These are phyloP conservation scores for Tephrocybe sp. DNA, from an alignment of 768 basidiomycete species.

Conservation along the genomic window DNA sequence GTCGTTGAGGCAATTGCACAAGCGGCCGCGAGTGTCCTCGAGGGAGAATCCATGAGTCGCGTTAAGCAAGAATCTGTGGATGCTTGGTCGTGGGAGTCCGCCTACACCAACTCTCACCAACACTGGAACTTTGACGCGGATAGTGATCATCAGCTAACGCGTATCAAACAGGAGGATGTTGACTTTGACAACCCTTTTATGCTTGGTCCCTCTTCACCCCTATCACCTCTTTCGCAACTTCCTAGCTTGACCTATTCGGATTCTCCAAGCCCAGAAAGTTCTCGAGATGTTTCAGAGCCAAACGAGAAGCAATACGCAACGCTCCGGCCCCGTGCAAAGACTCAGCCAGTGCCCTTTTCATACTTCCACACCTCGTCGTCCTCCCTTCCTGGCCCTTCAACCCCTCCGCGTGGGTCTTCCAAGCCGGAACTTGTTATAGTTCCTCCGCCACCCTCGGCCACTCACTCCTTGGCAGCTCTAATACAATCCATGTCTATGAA, in stretches of 20 bases:
- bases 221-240: slow-evolving; percentile 27
- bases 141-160: slow-evolving; percentile 24
- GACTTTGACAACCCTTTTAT: slow-evolving; percentile 38
- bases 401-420: slow-evolving; percentile 18
- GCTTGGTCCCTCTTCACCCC: slow-evolving; percentile 26
- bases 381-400: slow-evolving; percentile 11
- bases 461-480: slow-evolving; percentile 34
- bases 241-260: slow-evolving; percentile 26
- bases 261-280: slow-evolving; percentile 19
- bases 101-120: slow-evolving; percentile 20
- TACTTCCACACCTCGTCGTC: slow-evolving; percentile 16
- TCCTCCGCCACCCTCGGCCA: slow-evolving; percentile 19
- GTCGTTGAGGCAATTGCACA: slow-evolving; percentile 42
- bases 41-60: slow-evolving; percentile 25
- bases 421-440: slow-evolving; percentile 21
- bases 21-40: slow-evolving; percentile 29
- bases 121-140: slow-evolving; percentile 30
- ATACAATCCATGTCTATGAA: slow-evolving; percentile 41
- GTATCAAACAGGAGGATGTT: slow-evolving; percentile 48
- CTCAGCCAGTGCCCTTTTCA: slow-evolving; percentile 27
- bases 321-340: slow-evolving; percentile 39
- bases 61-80: slow-evolving; percentile 46
- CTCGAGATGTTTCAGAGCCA: slow-evolving; percentile 10
- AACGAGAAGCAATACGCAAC: slow-evolving; percentile 21
- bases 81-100: slow-evolving; percentile 43